These are phyloP conservation scores for Eucalyptus curtisii DNA, from an alignment of 345 rosid genomes.

Conservation along the genomic window DNA sequence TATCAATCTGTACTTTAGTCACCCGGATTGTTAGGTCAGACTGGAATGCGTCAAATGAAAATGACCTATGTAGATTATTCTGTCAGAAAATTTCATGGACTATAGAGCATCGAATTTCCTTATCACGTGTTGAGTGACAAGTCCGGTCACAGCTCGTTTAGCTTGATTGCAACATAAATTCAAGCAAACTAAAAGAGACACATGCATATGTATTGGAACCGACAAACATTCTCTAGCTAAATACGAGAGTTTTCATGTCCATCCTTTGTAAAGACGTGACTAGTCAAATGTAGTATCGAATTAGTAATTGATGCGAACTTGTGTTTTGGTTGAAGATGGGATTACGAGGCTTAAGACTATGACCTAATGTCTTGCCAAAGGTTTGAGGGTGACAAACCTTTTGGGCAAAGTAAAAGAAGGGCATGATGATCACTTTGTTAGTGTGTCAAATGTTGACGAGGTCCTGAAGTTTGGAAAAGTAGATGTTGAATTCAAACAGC, in stretches of 20 bases:
- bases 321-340: neutral
- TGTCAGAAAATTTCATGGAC: neutral
- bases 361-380: neutral
- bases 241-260: neutral
- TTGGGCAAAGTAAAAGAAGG: neutral
- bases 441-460: neutral
- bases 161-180: neutral
- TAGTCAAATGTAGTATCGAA: neutral
- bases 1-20: neutral
- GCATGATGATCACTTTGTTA: neutral
- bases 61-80: neutral
- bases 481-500: neutral
- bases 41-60: neutral
- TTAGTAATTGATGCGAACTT: neutral
- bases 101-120: neutral
- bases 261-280: neutral
- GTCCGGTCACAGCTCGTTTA: neutral
- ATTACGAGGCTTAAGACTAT: neutral
- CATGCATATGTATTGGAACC: neutral
- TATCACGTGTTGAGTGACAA: neutral
- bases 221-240: neutral
- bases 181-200: neutral
- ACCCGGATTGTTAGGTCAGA: neutral
- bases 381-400: neutral
- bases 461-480: neutral